Evolutionary conservation across 768 basidiomycete genomes (phyloP), one percentile per base, ranked within the genome.

Genomic region (Lenzites betulinus): DNA sequence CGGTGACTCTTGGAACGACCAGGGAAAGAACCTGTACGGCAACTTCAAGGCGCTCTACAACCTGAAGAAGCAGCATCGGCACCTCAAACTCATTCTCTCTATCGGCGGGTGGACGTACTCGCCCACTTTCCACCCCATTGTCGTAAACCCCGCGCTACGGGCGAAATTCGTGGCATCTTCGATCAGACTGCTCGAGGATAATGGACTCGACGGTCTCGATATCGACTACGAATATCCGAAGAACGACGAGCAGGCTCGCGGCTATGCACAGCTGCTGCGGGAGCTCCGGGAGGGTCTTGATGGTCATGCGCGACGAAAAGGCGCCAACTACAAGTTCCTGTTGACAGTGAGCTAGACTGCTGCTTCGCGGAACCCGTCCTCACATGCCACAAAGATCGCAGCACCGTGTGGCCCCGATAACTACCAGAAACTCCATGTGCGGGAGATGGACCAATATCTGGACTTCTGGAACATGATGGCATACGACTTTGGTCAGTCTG

Each of bases 381-480:
- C 42, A 67, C 25, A 47, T 38, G 20, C 6, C 38, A 67, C 30
- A 47, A 56, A 94, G 91, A 89, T 96, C 54, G 93, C 93, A 39
- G 92, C 96, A 1, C 95, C 97, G 1, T 96, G 94, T 73, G 97
- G 97, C 30, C 83, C 89, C 2, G 82, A 89, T 64, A 87, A 97
- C 66, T 95, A 93, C 75, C 77, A 86, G 71, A 91, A 88, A 65
- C 78, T 98, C 7, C 81, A 86, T 60, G 79, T 94, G 47, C 76
- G 73, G 23, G 92, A 92, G 62, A 98, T 99, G 95, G 89, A 95
- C 71, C 79, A 79, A 60, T 87, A 82, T 59, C 85, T 99, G 23
- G 91, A 93, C 69, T 95, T 98, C 72, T 98, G 95, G 95, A 98
- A 99, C 71, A 75, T 99, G 73, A 99, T 99, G 97, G 87, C 89